These are phyloP conservation scores for Thelonectria blattea DNA, from an alignment of 2,329 filamentous ascomycete species.

Conservation along the genomic window DNA sequence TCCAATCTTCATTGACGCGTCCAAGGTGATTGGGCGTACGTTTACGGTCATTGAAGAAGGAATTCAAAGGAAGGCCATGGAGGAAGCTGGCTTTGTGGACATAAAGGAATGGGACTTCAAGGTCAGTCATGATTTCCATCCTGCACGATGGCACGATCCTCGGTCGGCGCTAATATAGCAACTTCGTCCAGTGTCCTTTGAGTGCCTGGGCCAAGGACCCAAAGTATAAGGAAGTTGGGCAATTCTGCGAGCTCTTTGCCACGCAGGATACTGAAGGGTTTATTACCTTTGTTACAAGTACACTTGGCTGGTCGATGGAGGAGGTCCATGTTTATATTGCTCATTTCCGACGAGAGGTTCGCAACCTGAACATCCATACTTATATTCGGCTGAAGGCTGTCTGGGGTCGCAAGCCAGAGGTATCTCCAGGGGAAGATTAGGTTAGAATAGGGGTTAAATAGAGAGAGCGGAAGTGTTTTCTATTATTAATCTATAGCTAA, in stretches of 20 bases:
- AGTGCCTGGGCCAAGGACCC: constrained; percentile 30
- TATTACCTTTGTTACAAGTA: constrained; percentile 4
- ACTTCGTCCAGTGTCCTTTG: constrained; percentile 12
- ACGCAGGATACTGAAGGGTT: constrained; percentile 20
- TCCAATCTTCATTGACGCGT: constrained; percentile 28
- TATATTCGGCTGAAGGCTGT: constrained; percentile 36
- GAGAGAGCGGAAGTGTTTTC: too few species aligned
- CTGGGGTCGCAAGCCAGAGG: constrained; percentile 37
- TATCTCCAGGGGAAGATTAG: too few species aligned
- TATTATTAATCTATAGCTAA: too few species aligned
- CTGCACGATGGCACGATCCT: neutral
- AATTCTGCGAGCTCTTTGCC: constrained; percentile 28
- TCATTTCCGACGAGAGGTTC: constrained; percentile 39
- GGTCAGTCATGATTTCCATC: neutral
- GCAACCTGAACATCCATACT: constrained; percentile 30
- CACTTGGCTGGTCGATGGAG: constrained; percentile 41
- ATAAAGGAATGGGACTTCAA: constrained; percentile 32
- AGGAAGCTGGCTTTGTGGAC: constrained; percentile 35
- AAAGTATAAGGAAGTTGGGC: constrained; percentile 28
- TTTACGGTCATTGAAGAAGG: constrained; percentile 32
- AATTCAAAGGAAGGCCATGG: constrained; percentile 26
- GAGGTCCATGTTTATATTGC: constrained; percentile 42
- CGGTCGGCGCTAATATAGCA: neutral
- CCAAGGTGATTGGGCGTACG: constrained; percentile 33
- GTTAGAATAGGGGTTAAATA: too few species aligned